Percentiles rank a stretch among this genome's conserved stretches.
Evolutionary conservation across 495 filamentous ascomycete genomes (phyloP).

Genomic region (Aspergillus affinis): DNA sequence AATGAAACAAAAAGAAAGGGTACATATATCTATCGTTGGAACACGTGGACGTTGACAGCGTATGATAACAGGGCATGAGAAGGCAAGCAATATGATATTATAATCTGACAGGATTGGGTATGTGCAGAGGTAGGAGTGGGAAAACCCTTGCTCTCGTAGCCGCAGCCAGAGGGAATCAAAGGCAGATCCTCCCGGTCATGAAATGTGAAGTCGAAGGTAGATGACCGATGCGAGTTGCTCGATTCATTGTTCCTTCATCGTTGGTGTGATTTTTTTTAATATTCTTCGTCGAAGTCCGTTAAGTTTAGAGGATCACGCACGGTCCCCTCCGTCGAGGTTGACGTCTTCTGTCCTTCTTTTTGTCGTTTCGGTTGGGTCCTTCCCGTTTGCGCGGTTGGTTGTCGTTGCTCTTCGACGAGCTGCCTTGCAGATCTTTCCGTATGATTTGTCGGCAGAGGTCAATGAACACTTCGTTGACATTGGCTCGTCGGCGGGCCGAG

Average conservation of each 20-base stretch:
- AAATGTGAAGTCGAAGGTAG: neutral
- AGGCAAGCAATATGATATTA: slow-evolving; percentile 1
- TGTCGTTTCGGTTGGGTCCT: slow-evolving; percentile 29
- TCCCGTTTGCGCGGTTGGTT: slow-evolving; percentile 37
- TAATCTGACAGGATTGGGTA: slow-evolving; percentile 11
- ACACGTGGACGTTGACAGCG: slow-evolving; percentile 22
- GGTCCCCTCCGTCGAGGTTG: slow-evolving; percentile 33
- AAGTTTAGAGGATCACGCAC: slow-evolving; percentile 45
- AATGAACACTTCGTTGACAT: slow-evolving; percentile 94
- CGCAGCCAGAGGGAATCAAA: neutral
- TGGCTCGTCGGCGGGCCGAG: slow-evolving; percentile 76
- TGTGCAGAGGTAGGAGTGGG: slow-evolving; percentile 12
- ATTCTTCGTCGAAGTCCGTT: slow-evolving; percentile 6
- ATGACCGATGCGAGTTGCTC: neutral
- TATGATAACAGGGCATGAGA: slow-evolving; percentile 16
- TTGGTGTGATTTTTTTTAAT: slow-evolving; percentile 8
- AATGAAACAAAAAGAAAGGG: slow-evolving; percentile 15
- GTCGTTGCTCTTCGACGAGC: slow-evolving; percentile 41
- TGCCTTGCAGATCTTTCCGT: slow-evolving; percentile 60
- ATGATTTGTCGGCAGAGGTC: slow-evolving; percentile 94
- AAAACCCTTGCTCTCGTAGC: neutral
- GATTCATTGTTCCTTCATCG: neutral
- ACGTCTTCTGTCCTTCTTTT: slow-evolving; percentile 33
- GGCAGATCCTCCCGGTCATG: neutral
- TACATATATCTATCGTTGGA: slow-evolving; percentile 28